Conservation (phyloP, 768 basidiomycete genomes). For the Boletus sp. region DNA sequence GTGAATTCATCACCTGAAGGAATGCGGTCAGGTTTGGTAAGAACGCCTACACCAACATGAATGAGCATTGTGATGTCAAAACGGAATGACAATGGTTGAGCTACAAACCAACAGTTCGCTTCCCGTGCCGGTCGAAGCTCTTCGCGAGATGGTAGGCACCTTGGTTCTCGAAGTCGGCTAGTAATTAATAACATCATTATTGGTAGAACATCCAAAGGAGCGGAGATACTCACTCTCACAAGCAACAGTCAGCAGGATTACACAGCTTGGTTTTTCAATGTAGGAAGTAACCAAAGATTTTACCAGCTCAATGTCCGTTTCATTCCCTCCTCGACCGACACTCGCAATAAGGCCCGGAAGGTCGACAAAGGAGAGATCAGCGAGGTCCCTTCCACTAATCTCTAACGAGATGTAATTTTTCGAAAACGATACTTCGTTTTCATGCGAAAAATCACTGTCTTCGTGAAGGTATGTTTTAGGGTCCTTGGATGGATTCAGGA, state of each 20-base stretch:
- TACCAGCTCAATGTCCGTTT: neutral
- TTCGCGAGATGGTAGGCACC: conserved; percentile 1
- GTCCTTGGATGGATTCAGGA: neutral
- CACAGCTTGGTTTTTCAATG: conserved; percentile 1
- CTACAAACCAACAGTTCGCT: conserved; percentile 1
- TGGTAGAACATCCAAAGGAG: neutral
- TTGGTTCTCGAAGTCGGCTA: conserved; percentile 7
- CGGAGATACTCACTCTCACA: neutral
- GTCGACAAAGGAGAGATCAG: conserved; percentile 4
- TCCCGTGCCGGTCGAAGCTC: neutral
- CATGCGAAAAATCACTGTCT: neutral
- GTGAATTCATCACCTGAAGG: conserved; percentile 12
- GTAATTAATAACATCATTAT: neutral
- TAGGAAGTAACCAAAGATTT: conserved; percentile 1
- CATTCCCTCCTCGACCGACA: neutral
- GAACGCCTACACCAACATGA: conserved; percentile 46
- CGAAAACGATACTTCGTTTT: neutral
- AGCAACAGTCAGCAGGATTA: conserved; percentile 1
- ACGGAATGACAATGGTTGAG: no score
- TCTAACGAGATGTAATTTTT: conserved; percentile 4
- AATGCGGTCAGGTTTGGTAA: conserved; percentile 71
- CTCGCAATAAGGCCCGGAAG: conserved; percentile 3
- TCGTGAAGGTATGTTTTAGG: neutral
- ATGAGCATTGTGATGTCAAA: neutral
- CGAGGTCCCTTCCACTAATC: neutral